Evolutionary conservation across 2,329 filamentous ascomycete species (phyloP).

Genomic region (Botryotinia narcissicola): DNA sequence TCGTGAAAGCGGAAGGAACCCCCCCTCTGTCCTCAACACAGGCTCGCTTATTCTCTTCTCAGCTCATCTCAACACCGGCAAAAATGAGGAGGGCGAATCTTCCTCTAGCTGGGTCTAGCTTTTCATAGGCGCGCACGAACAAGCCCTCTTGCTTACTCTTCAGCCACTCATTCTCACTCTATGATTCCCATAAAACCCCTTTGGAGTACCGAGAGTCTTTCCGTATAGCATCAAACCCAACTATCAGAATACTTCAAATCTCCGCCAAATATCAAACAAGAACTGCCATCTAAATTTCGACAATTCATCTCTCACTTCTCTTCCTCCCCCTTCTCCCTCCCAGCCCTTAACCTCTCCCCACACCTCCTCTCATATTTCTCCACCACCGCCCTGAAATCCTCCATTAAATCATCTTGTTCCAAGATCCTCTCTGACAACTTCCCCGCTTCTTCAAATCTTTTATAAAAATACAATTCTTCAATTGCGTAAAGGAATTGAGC

Average conservation of each 20-base stretch:
- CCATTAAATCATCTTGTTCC: constrained; percentile 27
- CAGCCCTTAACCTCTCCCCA: constrained; percentile 13
- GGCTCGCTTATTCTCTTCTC: no score
- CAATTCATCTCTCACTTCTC: neutral
- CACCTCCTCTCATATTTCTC: constrained; percentile 32
- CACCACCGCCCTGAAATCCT: constrained; percentile 31
- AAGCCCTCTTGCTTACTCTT: neutral
- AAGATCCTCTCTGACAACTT: constrained; percentile 26
- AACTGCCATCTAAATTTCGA: neutral
- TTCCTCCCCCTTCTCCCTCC: neutral
- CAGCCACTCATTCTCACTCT: neutral
- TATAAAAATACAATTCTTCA: constrained; percentile 39
- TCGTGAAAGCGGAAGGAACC: no score
- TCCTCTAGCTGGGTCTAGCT: neutral
- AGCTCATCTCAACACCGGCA: neutral
- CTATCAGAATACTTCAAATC: neutral
- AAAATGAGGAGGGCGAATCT: neutral
- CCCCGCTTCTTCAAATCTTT: constrained; percentile 33
- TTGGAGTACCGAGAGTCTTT: neutral
- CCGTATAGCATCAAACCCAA: neutral
- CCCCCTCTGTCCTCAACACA: no score
- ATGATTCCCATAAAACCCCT: neutral
- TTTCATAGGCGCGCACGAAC: neutral
- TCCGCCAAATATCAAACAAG: neutral
- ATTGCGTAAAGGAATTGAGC: constrained; percentile 37